Base-by-base conservation (phyloP, 164 flowering plant genomes). In the Piper betle region DNA sequence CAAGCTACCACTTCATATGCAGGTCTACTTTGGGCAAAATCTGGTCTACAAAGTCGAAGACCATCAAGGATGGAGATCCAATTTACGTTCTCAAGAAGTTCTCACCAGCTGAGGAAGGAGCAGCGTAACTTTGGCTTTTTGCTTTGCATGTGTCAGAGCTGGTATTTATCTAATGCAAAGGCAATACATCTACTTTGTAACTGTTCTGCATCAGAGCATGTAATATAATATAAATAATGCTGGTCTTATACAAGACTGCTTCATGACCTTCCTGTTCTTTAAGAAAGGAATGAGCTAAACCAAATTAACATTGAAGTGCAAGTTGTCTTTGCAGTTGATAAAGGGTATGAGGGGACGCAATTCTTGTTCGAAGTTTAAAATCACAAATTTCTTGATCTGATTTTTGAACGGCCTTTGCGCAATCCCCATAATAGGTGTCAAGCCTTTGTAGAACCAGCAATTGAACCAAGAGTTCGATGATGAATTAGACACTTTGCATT, bases 1-100 rank as follows among this genome's bases (percentile, higher is more conserved):
- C 57, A 33, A 11, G 6, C 37, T 48, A 20, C 16, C 37, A 15
- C 10, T 43, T 11, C n/a, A 39, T 39, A 56, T 77, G 69, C 87
- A 89, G 96, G 82, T 84, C 8, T 93, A 86, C 73, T 83, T 93
- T 61, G 94, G 97, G 38, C 92, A 86, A 75, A 79, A 84, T 66
- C 41, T 86, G 63, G 86, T 86, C 13, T 88, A 88, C 66, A 75
- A 65, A 71, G 56, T 82, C 80, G 38, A 84, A 66, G 57, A 37
- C 71, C 18, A 41, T 90, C 50, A 76, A 74, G 60, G 83, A 84
- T 3, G 91, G 94, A 37, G 91, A 86, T 77, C 81, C 84, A 25
- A 74, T 89, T 41, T 66, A 71, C 68, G 85, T 84, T 52, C 56
- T 78, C 33, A 72, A 72, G 68, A 79, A 70, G 78, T 71, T 79